Base-by-base conservation (phyloP, 768 basidiomycete species). In the Phaeotremella fagi region DNA sequence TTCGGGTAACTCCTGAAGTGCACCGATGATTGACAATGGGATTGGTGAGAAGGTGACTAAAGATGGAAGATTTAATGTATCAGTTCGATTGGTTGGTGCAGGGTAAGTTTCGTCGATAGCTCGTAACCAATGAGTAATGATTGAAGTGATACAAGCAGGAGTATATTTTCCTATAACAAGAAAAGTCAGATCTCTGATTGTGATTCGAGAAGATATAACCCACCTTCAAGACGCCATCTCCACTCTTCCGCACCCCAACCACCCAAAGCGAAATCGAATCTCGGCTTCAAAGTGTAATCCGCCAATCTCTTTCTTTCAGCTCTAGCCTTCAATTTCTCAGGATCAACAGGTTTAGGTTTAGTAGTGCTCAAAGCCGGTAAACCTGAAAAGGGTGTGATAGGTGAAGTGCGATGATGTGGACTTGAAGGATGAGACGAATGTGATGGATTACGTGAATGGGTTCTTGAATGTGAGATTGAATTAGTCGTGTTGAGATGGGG, bases 241-340 rank as follows among this genome's bases (percentile, higher is more conserved):
- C 66, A 52, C 28, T 60, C 54, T 24, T 63, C 50, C 11, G 57
- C 65, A 1, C 63, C 52, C 68, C 68, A 70, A 11, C 47, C 20
- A 3, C 61, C 68, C 16, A 70, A 67, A 1, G 68, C 68, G 49
- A 62, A 70, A 22, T 66, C 65, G 37, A 63, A 66, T 26, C 65
- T 54, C 14, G 68, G 68, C 45, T 67, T 62, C 29, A 67, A 50
- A 18, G 24, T 53, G 36, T 66, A 70, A 27, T 70, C 62, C 4
- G 68, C 65, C 5, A 66, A 38, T 15, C 63, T 22, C 44, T 61
- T 55, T 20, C 65, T 45, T 47, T 66, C 65, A 12, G 38, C 54
- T 25, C 65, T 28, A 37, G 54, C 60, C 38, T 64, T 55, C 7
- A 53, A 15, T 33, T 52, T 59, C 25, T 42, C 59, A 24, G 56